A percentile compares a stretch with the other conserved stretches of the same genome.
Evolutionary conservation across 1,284 basidiomycete genomes (phyloP).

Genomic region (Malassezia slooffiae): DNA sequence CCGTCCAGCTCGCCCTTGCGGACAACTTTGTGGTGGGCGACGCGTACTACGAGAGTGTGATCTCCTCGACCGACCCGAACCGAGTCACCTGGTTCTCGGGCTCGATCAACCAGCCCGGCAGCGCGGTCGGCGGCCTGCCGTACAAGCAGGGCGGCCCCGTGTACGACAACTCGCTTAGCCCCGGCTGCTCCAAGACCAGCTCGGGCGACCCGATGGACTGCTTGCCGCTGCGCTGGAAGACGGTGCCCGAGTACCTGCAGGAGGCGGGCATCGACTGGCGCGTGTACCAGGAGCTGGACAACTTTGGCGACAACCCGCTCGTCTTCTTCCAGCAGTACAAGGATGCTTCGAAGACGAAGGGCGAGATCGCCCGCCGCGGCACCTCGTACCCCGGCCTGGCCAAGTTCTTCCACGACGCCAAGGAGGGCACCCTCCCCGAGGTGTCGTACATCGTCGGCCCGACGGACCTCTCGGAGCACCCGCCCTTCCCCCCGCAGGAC

Average conservation of each 20-base stretch:
- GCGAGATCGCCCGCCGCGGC: constrained; percentile 12
- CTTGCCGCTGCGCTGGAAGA: constrained; percentile 22
- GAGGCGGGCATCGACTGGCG: constrained; percentile 25
- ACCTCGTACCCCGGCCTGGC: constrained; percentile 17
- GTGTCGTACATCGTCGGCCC: constrained; percentile 36
- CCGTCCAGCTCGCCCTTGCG: constrained; percentile 33
- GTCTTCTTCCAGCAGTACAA: constrained; percentile 16
- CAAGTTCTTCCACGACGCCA: constrained; percentile 25
- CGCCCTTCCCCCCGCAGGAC: constrained; percentile 25
- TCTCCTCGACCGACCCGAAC: constrained; percentile 25
- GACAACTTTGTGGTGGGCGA: constrained; percentile 28
- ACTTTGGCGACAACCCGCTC: constrained; percentile 27
- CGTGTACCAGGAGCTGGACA: constrained; percentile 24
- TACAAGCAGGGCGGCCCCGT: constrained; percentile 16
- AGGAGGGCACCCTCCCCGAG: constrained; percentile 24
- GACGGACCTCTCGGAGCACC: constrained; percentile 30
- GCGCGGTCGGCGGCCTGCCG: constrained; percentile 2
- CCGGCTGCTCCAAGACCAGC: constrained; percentile 12
- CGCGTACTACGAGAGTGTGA: constrained; percentile 29
- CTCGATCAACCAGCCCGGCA: constrained; percentile 10
- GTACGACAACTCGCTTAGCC: constrained; percentile 17
- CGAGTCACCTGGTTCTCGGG: constrained; percentile 25
- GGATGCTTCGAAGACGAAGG: constrained; percentile 14
- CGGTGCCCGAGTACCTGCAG: constrained; percentile 28
- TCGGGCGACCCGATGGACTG: constrained; percentile 17